Base-by-base conservation (phyloP, 2,329 filamentous ascomycete genomes). In the Coniochaeta pulveracea region DNA sequence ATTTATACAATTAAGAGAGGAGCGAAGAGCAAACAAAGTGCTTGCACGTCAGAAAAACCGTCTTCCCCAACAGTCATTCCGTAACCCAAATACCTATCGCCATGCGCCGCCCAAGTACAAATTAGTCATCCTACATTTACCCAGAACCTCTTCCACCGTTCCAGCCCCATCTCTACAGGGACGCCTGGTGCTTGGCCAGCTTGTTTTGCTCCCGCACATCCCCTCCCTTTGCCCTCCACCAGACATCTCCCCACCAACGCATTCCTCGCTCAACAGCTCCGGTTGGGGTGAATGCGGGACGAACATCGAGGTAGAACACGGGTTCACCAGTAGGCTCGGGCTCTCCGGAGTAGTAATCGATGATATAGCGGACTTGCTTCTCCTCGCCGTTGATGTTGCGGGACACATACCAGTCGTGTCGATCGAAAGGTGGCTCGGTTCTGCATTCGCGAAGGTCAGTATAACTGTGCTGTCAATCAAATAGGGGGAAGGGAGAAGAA, bases 341-440 rank as follows among this genome's bases (percentile, higher is more conserved):
- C 16, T 79, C 77, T 5, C 78, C 89, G 21, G 81, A 80, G 57
- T 96, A 96, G 59, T 94, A 96, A 57, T 98, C 91, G 53, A 98
- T 98, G 36, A 98, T 76, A 55, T 98, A 98, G 48, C 91, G 76
- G 28, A 95, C 66, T 62, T 95, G 80, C 52, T 79, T 80, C 47
- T 64, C 67, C 37, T 77, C 54, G 18, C 83, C 84, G 34, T 77
- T 66, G 31, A 71, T 58, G 21, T 80, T 70, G 41, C 91, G 72
- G 43, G 83, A 72, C 26, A 98, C 83, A 51, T 80, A 96, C 91
- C 91, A 98, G 55, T 98, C 91, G 54, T 98, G 91, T 40, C 91
- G 76, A 57, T 98, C 91, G 48, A 98, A 98, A 2, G 91, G 91
- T 9, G 85, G 82, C 34, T 85, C 80, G 6, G 80, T 78, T 5